Base-by-base conservation (phyloP, 805 yeast species). In the Candida corydali region DNA sequence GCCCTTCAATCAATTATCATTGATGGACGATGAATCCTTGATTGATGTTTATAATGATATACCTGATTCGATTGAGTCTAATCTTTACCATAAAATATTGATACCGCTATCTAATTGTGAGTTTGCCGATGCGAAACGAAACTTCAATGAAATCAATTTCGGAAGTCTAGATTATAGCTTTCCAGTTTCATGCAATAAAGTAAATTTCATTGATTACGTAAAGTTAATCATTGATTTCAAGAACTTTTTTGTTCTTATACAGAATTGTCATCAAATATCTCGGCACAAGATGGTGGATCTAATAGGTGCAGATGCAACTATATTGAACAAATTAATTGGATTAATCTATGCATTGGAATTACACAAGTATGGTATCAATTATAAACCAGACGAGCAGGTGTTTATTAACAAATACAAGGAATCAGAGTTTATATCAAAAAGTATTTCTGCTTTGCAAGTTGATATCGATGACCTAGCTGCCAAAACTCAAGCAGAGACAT, bases 161-260 rank as follows among this genome's bases (percentile, higher is more conserved):
- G 24, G 32, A 5, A 11, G 34, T 14, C 17, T 57, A 8, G 58
- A 51, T 4, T 50, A 42, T 37, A 32, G 42, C 9, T 32, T 50
- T 11, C 59, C 61, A 4, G 32, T 31, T 12, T 30, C 23, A 25
- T 22, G 14, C 15, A 24, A 20, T 29, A 29, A 37, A 15, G 22
- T 15, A 8, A 33, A 37, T 11, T 61, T 58, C 35, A 37, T 55
- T 30, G 46, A 45, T 4, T 55, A 54, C 36, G 35, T 61, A 12
- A 29, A 31, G 9, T 42, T 44, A n/a, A 49, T 57, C 6, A 51
- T 63, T n/a, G 63, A 62, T 38, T 46, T 52, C 36, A 62, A 64
- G 41, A 48, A 46, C 18, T 57, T 61, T 30, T 44, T 63, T 15
- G 42, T 61, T 31, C 42, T 63, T 6, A 44, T 65, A 25, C 48